These are phyloP conservation scores for Pythium scleroteichum DNA, from an alignment of 352 stramenopile species.

Conservation along the genomic window DNA sequence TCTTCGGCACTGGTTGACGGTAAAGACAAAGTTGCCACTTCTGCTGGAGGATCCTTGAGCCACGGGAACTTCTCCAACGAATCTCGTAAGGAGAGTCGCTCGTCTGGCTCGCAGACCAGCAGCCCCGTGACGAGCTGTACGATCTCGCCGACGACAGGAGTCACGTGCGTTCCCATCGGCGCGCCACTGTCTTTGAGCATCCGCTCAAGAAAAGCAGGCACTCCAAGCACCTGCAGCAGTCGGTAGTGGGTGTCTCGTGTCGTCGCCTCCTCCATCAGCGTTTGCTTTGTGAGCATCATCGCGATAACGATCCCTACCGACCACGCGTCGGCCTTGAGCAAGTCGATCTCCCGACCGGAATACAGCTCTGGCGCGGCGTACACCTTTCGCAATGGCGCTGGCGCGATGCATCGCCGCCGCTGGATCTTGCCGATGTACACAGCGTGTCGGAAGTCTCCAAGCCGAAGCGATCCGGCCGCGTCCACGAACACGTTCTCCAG, in stretches of 20 bases:
- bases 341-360: conserved; percentile 23
- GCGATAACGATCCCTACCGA: conserved; percentile 32
- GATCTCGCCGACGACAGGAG: conserved; percentile 14
- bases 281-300: conserved; percentile 26
- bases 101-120: conserved; percentile 20
- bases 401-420: neutral
- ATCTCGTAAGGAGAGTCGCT: conserved; percentile 8
- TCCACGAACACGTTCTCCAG: conserved; percentile 33
- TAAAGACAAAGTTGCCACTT: too few species aligned
- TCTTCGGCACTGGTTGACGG: too few species aligned
- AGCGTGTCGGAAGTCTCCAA: conserved; percentile 27
- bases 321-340: conserved; percentile 34
- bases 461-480: conserved; percentile 3
- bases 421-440: conserved; percentile 11
- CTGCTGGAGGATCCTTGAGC: conserved; percentile 3
- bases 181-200: conserved; percentile 6
- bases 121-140: conserved; percentile 13
- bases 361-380: conserved; percentile 29
- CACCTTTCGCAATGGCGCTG: conserved; percentile 5
- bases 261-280: conserved; percentile 17
- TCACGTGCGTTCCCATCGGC: neutral
- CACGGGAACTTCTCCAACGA: conserved; percentile 19
- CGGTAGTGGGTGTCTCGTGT: conserved; percentile 18
- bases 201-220: conserved; percentile 19
- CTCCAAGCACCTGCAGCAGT: conserved; percentile 22